Conservation (phyloP, 1,284 basidiomycete species). For the Tilletia indica region DNA sequence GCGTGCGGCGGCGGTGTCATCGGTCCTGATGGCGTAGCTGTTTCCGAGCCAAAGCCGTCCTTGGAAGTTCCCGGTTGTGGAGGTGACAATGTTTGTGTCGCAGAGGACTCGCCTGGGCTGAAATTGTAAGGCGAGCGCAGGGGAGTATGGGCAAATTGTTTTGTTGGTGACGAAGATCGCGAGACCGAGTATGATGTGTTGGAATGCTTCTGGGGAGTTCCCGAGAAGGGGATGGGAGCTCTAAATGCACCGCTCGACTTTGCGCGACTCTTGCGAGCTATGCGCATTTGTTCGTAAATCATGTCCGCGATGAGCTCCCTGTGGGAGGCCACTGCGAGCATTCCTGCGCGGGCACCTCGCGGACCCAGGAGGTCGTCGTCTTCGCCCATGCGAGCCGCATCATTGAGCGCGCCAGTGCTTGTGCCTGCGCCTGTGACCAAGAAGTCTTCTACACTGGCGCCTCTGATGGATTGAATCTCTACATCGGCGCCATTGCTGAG, state of each 20-base stretch:
- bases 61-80: not conserved
- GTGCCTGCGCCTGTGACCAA: constrained; percentile 37
- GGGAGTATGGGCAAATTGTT: constrained; percentile 1
- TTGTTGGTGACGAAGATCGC: not conserved
- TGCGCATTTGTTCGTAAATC: constrained; percentile 42
- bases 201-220: constrained; percentile 3
- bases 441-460: constrained; percentile 47
- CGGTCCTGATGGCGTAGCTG: not conserved
- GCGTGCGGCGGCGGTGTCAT: not conserved
- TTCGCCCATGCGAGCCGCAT: not conserved
- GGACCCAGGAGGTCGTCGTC: constrained; percentile 7
- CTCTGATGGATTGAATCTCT: constrained; percentile 38
- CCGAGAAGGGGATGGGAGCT: not conserved
- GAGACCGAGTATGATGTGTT: constrained; percentile 17
- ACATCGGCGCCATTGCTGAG: constrained; percentile 72
- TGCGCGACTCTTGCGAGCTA: constrained; percentile 1
- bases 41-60: not conserved
- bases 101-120: not conserved
- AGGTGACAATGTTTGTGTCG: not conserved
- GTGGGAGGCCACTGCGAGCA: constrained; percentile 23
- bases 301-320: constrained; percentile 43
- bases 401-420: constrained; percentile 9
- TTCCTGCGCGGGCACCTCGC: not conserved
- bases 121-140: constrained; percentile 17
- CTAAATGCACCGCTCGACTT: not conserved